These are phyloP conservation scores for Barnettozyma wickerhamii DNA, from an alignment of 805 yeast species.

Conservation along the genomic window DNA sequence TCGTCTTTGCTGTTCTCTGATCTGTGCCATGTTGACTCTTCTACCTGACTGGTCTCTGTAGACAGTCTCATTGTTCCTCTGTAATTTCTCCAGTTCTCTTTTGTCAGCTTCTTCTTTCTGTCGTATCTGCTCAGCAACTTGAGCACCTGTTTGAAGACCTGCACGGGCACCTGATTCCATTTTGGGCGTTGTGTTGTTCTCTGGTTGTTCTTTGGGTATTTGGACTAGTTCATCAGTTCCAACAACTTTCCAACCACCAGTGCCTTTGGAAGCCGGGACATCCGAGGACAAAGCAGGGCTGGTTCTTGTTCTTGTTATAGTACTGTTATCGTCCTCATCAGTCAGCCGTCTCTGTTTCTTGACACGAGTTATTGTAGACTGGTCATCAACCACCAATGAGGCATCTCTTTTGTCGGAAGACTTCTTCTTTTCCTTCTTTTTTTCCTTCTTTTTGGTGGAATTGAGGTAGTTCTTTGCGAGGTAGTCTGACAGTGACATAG, in stretches of 20 bases:
- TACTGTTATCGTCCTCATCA: no score
- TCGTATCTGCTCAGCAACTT: conserved; percentile 34
- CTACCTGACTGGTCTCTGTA: conserved; percentile 63
- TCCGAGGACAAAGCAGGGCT: no score
- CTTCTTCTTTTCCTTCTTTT: conserved; percentile 23
- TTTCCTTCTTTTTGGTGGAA: conserved; percentile 24
- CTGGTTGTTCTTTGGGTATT: not conserved
- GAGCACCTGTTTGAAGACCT: conserved; percentile 45
- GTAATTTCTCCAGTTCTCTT: conserved; percentile 4
- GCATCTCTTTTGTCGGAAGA: conserved; percentile 6
- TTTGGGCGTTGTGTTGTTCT: conserved; percentile 6
- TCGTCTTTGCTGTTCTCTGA: conserved; percentile 24
- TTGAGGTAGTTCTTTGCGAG: conserved; percentile 35
- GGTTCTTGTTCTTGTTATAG: no score
- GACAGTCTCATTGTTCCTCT: conserved; percentile 34
- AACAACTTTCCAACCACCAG: conserved; percentile 21
- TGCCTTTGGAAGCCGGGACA: no score
- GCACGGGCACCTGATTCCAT: conserved; percentile 32
- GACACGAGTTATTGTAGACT: conserved; percentile 9
- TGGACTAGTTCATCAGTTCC: conserved; percentile 18
- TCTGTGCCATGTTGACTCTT: conserved; percentile 37
- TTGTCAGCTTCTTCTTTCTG: conserved; percentile 26
- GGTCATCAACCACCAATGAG: conserved; percentile 21
- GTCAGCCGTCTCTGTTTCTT: no score
- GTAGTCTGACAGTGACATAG: conserved; percentile 4